Evolutionary conservation across 1,284 basidiomycete genomes (phyloP).

Genomic region (Xerocomus amazonicus): DNA sequence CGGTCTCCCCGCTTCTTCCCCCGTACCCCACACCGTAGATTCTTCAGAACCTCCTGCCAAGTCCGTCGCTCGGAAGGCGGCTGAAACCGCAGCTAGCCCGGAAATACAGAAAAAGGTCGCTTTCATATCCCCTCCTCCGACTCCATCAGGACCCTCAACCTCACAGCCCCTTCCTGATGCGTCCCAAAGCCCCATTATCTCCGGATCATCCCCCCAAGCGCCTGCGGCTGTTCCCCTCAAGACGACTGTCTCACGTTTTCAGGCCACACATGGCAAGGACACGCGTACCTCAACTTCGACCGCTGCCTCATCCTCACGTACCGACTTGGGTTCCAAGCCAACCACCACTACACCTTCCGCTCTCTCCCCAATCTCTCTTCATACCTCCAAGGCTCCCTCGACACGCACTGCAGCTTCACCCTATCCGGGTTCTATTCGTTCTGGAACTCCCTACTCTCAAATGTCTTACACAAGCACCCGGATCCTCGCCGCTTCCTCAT

Average conservation of each 20-base stretch:
- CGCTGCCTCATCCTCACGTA: slow-evolving; percentile 53
- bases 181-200: slow-evolving; percentile 36
- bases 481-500: slow-evolving; percentile 80
- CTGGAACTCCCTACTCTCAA: slow-evolving; percentile 74
- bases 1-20: slow-evolving; percentile 28
- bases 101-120: slow-evolving; percentile 78
- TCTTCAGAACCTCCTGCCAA: slow-evolving; percentile 43
- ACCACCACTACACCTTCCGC: slow-evolving; percentile 42
- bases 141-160: slow-evolving; percentile 43
- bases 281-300: slow-evolving; percentile 62
- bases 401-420: slow-evolving; percentile 61
- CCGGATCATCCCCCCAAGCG: slow-evolving; percentile 39
- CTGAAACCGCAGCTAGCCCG: slow-evolving; percentile 32
- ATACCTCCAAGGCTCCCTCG: slow-evolving; percentile 45
- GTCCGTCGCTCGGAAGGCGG: slow-evolving; percentile 52
- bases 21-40: slow-evolving; percentile 28
- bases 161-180: slow-evolving; percentile 35
- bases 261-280: slow-evolving; percentile 66
- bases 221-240: slow-evolving; percentile 41
- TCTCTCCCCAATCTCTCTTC: slow-evolving; percentile 37
- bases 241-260: slow-evolving; percentile 70
- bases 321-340: slow-evolving; percentile 40
- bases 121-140: slow-evolving; percentile 75
- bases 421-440: slow-evolving; percentile 65
- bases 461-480: slow-evolving; percentile 66